Evolutionary conservation across 345 rosid genomes (phyloP).

Genomic region (Cochlearia excelsa): DNA sequence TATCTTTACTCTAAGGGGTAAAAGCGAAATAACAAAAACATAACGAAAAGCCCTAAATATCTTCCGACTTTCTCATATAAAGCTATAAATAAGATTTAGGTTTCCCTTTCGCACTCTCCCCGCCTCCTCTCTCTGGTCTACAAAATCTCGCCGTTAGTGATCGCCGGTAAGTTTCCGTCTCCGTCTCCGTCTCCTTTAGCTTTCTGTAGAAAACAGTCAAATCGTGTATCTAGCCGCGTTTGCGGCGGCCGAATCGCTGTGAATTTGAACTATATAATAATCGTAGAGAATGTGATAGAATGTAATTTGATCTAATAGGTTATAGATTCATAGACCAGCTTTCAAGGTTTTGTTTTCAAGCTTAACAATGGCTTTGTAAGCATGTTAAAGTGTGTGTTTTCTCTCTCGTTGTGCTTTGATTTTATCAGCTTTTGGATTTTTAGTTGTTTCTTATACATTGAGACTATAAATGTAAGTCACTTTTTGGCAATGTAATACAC

Average conservation of each 20-base stretch:
- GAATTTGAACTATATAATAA: background rate
- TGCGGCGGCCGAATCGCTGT: background rate
- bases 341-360: background rate
- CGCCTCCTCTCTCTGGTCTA: slow-evolving; percentile 21
- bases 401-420: background rate
- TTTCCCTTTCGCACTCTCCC: background rate
- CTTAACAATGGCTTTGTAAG: background rate
- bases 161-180: slow-evolving; percentile 17
- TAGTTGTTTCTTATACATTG: background rate
- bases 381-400: background rate
- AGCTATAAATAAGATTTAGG: background rate
- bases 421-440: background rate
- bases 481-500: slow-evolving; percentile 6
- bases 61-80: background rate
- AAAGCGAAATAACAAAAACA: slow-evolving; percentile 6
- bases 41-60: background rate
- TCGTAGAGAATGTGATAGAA: background rate
- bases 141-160: slow-evolving; percentile 5
- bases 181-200: background rate
- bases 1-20: background rate
- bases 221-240: background rate
- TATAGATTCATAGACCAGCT: background rate
- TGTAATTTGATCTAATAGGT: background rate
- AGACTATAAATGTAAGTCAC: background rate
- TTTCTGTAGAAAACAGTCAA: background rate